These are phyloP conservation scores for Boletellus emodensis DNA, from an alignment of 768 basidiomycete genomes.

Conservation along the genomic window DNA sequence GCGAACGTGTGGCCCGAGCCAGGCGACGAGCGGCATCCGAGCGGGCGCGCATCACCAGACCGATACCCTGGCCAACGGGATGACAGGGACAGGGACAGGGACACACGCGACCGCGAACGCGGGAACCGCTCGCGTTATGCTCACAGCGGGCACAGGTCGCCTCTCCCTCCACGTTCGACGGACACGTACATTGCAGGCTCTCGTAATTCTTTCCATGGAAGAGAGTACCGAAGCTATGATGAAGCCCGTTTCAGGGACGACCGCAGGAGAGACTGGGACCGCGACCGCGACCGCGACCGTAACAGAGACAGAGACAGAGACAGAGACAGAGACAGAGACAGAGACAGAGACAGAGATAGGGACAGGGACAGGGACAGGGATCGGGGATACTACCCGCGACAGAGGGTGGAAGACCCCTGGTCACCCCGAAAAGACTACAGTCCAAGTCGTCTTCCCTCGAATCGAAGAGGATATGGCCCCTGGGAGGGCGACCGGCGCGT, in stretches of 20 bases:
- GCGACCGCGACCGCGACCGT: constrained; percentile 21
- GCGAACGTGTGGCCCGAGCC: constrained; percentile 15
- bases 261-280: constrained; percentile 24
- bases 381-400: constrained; percentile 16
- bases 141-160: constrained; percentile 14
- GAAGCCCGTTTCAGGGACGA: constrained; percentile 20
- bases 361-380: constrained; percentile 22
- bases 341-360: constrained; percentile 14
- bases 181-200: constrained; percentile 15
- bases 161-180: constrained; percentile 9
- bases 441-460: constrained; percentile 8
- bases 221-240: constrained; percentile 21
- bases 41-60: constrained; percentile 24
- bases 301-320: constrained; percentile 22
- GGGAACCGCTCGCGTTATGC: constrained; percentile 14
- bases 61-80: constrained; percentile 21
- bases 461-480: constrained; percentile 13
- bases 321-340: constrained; percentile 19
- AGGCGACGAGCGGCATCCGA: constrained; percentile 21
- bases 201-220: constrained; percentile 17
- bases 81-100: constrained; percentile 23
- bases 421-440: constrained; percentile 14
- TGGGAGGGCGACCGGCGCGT: constrained; percentile 17
- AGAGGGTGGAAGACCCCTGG: constrained; percentile 15
- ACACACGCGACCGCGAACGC: constrained; percentile 21